These are phyloP conservation scores for Colletotrichum lentis DNA, from an alignment of 2,329 filamentous ascomycete species.

Conservation along the genomic window DNA sequence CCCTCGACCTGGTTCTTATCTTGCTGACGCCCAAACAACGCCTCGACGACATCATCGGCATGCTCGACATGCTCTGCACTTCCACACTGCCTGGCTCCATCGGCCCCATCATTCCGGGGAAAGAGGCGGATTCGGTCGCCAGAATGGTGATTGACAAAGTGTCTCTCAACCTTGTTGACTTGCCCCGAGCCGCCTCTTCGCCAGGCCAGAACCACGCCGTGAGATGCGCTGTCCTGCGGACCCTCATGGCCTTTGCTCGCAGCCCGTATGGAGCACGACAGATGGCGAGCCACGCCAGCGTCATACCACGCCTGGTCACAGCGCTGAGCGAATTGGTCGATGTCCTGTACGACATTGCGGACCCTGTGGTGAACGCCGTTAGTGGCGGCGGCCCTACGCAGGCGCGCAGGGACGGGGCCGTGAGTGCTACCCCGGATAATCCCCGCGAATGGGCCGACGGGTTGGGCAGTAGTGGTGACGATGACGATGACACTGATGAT, in stretches of 20 bases:
- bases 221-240: conserved; percentile 58
- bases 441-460: conserved; percentile 22
- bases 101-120: conserved; percentile 66
- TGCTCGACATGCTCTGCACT: conserved; percentile 72
- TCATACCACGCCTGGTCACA: conserved; percentile 77
- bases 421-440: conserved; percentile 28
- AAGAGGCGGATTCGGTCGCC: conserved; percentile 55
- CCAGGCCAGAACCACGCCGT: conserved; percentile 53
- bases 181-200: conserved; percentile 54
- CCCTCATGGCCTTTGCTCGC: conserved; percentile 67
- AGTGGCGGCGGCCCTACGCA: conserved; percentile 13
- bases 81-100: conserved; percentile 71
- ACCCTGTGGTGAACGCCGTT: conserved; percentile 17
- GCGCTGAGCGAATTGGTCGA: conserved; percentile 72
- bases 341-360: conserved; percentile 68
- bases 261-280: conserved; percentile 70
- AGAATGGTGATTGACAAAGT: conserved; percentile 67
- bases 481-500: not conserved
- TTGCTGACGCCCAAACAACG: conserved; percentile 74
- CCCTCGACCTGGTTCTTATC: conserved; percentile 71
- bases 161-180: conserved; percentile 68
- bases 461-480: not conserved
- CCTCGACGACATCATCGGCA: conserved; percentile 67
- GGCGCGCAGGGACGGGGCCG: conserved; percentile 25
- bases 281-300: conserved; percentile 72